Percentiles rank a stretch among this genome's conserved stretches.
These are phyloP conservation scores for Solanum pennellii DNA, from an alignment of 257 asterid species.

Conservation along the genomic window DNA sequence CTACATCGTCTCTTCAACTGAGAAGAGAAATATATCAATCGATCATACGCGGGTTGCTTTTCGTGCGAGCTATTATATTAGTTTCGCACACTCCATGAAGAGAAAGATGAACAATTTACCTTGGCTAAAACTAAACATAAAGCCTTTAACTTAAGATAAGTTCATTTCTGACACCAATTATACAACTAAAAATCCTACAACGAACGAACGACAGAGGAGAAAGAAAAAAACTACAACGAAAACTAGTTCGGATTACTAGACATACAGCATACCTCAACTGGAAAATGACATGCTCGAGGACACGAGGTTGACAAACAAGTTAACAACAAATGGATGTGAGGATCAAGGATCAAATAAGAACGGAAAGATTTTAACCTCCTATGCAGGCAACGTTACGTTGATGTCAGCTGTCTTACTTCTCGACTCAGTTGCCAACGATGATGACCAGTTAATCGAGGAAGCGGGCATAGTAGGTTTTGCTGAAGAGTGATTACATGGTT, in stretches of 20 bases:
- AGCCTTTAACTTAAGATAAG: neutral
- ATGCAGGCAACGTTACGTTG: slow-evolving; percentile 42
- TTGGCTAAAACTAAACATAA: neutral
- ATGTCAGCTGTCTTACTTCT: slow-evolving; percentile 53
- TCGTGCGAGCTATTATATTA: neutral
- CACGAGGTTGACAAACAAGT: neutral
- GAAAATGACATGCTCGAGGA: neutral
- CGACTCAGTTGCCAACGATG: slow-evolving; percentile 32
- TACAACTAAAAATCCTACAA: neutral
- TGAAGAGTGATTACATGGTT: slow-evolving; percentile 13
- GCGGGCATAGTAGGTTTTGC: neutral
- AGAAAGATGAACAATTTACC: neutral
- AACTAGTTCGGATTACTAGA: neutral
- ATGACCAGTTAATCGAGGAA: slow-evolving; percentile 60
- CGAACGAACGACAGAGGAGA: neutral
- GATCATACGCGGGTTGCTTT: neutral
- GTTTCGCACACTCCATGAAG: neutral
- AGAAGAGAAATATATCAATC: neutral
- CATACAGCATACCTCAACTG: neutral
- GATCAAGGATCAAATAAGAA: neutral
- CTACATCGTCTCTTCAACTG: neutral
- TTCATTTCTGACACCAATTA: neutral
- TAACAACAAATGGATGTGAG: neutral
- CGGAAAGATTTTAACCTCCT: neutral
- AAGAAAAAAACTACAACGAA: neutral